Conservation (phyloP, 2,329 filamentous ascomycete species). For the Fusarium burgessii region DNA sequence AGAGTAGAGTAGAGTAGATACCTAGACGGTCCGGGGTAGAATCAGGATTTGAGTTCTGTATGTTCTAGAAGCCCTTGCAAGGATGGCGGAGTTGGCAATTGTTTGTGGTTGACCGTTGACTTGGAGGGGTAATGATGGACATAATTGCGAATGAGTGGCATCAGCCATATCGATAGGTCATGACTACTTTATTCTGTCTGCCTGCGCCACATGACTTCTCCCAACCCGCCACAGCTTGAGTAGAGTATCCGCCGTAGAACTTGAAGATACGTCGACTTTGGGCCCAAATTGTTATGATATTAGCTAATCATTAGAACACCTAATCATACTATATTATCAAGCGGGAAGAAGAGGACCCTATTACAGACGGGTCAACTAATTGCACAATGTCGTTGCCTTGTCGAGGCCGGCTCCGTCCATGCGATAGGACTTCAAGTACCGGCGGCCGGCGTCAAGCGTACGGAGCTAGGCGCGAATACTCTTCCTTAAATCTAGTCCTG, state of each 20-base stretch:
- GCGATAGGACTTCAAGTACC: constrained; percentile 5
- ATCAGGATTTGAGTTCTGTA: constrained; percentile 33
- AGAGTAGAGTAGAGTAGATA: not conserved
- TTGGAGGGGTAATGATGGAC: constrained; percentile 38
- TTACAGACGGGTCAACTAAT: not conserved
- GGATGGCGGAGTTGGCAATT: constrained; percentile 39
- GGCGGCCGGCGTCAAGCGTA: constrained; percentile 30
- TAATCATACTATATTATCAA: not conserved
- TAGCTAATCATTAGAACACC: not conserved
- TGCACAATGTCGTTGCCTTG: not conserved
- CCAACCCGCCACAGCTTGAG: constrained; percentile 9
- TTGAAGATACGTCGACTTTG: not conserved
- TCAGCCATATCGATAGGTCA: not conserved
- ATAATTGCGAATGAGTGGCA: constrained; percentile 8
- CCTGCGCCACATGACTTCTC: constrained; percentile 5
- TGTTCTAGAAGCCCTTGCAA: constrained; percentile 44
- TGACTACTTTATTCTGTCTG: constrained; percentile 30
- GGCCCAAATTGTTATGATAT: not conserved
- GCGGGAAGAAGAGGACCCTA: not conserved
- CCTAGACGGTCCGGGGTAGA: constrained; percentile 2
- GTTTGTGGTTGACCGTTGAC: not conserved
- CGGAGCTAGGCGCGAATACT: constrained; percentile 15
- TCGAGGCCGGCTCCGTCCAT: constrained; percentile 20
- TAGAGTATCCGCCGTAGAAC: not conserved
- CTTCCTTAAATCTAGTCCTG: not conserved